phyloP scores from a whole-genome alignment of 129 eudicot species.

The Arctium minus region DNA sequence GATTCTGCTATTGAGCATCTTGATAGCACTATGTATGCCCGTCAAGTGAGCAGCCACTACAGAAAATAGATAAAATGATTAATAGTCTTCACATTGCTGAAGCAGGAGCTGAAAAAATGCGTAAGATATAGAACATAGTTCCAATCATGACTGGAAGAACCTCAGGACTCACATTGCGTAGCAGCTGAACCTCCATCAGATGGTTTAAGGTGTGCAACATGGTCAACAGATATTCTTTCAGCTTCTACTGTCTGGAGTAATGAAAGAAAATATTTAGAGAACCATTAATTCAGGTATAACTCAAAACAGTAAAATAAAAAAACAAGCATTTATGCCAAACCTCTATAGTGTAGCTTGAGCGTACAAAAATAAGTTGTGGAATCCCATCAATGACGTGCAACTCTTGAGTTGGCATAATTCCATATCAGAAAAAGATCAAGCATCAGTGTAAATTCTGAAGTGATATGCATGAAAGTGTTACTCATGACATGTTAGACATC shows the following conservation, averaged over 20 bases:
- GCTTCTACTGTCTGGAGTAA: conserved; percentile 87
- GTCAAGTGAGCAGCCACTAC: conserved; percentile 99
- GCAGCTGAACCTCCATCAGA: conserved; percentile 99
- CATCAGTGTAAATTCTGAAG: background rate
- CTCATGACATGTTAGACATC: background rate
- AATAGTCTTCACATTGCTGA: background rate
- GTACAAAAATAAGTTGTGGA: conserved; percentile 92
- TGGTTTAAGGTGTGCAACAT: conserved; percentile 96
- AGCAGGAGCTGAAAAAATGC: background rate
- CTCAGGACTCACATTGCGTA: conserved; percentile 65
- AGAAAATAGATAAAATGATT: conserved; percentile 1
- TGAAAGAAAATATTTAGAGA: conserved; percentile 7
- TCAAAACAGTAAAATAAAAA: background rate
- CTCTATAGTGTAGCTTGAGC: conserved; percentile 93
- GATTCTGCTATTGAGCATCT: conserved; percentile 94
- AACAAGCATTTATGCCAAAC: conserved; percentile 31
- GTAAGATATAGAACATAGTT: background rate
- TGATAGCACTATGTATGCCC: conserved; percentile 96
- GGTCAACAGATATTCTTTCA: conserved; percentile 93
- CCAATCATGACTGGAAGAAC: background rate
- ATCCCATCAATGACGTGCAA: conserved; percentile 89
- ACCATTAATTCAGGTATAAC: background rate
- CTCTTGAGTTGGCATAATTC: conserved; percentile 39
- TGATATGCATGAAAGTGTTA: background rate
- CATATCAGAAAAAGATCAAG: conserved; percentile 1